These are phyloP conservation scores for Myriosclerotinia duriaeana DNA, from an alignment of 2,329 filamentous ascomycete species.

Conservation along the genomic window DNA sequence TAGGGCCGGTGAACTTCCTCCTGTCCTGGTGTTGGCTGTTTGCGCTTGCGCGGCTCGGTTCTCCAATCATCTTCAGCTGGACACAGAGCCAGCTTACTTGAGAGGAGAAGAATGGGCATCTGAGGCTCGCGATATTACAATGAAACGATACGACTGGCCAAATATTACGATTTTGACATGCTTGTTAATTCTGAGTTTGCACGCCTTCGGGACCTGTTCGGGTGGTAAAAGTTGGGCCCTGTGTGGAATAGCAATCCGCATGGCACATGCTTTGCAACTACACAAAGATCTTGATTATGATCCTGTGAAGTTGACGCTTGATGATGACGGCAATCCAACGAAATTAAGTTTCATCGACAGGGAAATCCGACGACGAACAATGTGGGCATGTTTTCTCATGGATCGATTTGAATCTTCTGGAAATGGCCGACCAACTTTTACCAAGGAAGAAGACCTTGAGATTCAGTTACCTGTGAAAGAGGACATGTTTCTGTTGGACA, in stretches of 20 bases:
- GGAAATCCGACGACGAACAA: slow-evolving; percentile 87
- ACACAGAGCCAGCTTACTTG: slow-evolving; percentile 70
- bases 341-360: slow-evolving; percentile 86
- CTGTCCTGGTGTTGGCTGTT: slow-evolving; percentile 87
- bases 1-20: slow-evolving; percentile 76
- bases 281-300: slow-evolving; percentile 89
- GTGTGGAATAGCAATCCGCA: slow-evolving; percentile 89
- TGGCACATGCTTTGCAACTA: slow-evolving; percentile 93
- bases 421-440: slow-evolving; percentile 86
- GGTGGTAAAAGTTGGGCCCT: slow-evolving; percentile 95
- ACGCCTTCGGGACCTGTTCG: slow-evolving; percentile 96
- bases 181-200: slow-evolving; percentile 81
- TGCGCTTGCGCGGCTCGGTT: slow-evolving; percentile 96
- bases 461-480: slow-evolving; percentile 92
- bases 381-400: slow-evolving; percentile 99
- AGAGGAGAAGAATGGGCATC: slow-evolving; percentile 90
- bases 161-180: slow-evolving; percentile 96
- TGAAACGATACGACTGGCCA: slow-evolving; percentile 86
- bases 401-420: slow-evolving; percentile 96
- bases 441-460: slow-evolving; percentile 83
- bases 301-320: slow-evolving; percentile 59
- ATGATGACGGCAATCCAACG: slow-evolving; percentile 46
- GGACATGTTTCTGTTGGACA: slow-evolving; percentile 84
- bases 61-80: slow-evolving; percentile 80
- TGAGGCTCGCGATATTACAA: slow-evolving; percentile 81